Percentiles rank a stretch among this genome's conserved stretches.
phyloP scores from a whole-genome alignment of 495 filamentous ascomycete genomes.

The Lasiosphaeria hispida region DNA sequence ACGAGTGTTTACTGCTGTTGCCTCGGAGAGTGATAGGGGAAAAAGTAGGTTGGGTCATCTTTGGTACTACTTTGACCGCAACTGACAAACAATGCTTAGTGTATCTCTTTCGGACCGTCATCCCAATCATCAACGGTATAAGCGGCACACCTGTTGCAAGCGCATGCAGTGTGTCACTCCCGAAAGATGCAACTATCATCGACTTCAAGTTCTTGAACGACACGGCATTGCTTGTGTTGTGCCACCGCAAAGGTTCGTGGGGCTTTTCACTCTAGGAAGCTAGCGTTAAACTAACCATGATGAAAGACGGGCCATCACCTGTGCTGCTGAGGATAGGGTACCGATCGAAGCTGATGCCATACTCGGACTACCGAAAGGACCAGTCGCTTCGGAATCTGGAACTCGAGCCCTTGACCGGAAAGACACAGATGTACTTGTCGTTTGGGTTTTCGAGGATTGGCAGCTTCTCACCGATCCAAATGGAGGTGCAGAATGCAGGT shows the following conservation, averaged over 20 bases:
- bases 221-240: constrained; percentile 43
- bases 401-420: not conserved
- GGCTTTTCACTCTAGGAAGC: not conserved
- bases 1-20: constrained; percentile 37
- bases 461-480: constrained; percentile 42
- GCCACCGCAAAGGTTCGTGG: constrained; percentile 35
- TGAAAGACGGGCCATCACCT: constrained; percentile 21
- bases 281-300: not conserved
- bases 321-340: constrained; percentile 17
- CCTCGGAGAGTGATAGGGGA: constrained; percentile 24
- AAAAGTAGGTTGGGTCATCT: constrained; percentile 19
- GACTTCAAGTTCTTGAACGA: constrained; percentile 52
- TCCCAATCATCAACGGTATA: constrained; percentile 43
- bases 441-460: constrained; percentile 31
- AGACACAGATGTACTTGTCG: constrained; percentile 16
- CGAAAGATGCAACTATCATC: constrained; percentile 36
- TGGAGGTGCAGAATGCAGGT: constrained; percentile 44
- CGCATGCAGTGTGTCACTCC: constrained; percentile 38
- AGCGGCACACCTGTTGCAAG: constrained; percentile 31
- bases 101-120: constrained; percentile 41
- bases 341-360: constrained; percentile 12
- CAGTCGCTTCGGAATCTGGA: not conserved
- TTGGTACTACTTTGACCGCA: not conserved
- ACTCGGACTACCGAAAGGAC: constrained; percentile 12
- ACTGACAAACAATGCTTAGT: constrained; percentile 39